Conservation (phyloP, 805 yeast species). For the Ogataea degrootiae region DNA sequence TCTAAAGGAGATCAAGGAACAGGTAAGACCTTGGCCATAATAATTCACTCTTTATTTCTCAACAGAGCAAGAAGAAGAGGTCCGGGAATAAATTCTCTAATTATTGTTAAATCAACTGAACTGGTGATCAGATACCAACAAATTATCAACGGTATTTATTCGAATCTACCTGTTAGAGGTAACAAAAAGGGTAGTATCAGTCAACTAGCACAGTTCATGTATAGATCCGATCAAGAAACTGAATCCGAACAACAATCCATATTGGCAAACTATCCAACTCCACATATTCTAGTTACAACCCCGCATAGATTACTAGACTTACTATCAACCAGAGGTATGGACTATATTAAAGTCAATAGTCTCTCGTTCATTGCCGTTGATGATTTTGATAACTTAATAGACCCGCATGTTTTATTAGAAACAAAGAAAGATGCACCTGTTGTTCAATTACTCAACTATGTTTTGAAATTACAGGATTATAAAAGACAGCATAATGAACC, state of each 20-base stretch:
- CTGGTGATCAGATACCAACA: constrained; percentile 22
- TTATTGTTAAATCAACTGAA: constrained; percentile 27
- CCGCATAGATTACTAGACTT: constrained; percentile 34
- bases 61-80: constrained; percentile 22
- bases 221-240: constrained; percentile 21
- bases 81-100: constrained; percentile 24
- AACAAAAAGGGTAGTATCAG: no score
- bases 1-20: constrained; percentile 29
- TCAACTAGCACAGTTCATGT: constrained; percentile 27
- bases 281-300: constrained; percentile 31
- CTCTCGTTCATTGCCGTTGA: constrained; percentile 29
- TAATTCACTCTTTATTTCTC: constrained; percentile 23
- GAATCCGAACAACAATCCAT: constrained; percentile 23
- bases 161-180: constrained; percentile 1
- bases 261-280: constrained; percentile 20
- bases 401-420: constrained; percentile 12
- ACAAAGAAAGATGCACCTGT: constrained; percentile 23
- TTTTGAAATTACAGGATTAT: constrained; percentile 29
- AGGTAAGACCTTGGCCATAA: constrained; percentile 26
- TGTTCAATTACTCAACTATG: constrained; percentile 28
- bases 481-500: constrained; percentile 27
- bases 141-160: constrained; percentile 9
- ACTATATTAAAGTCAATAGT: constrained; percentile 23
- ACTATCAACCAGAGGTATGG: constrained; percentile 30
- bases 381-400: constrained; percentile 31